Evolutionary conservation across 495 filamentous ascomycete genomes (phyloP).

Genomic region (Penicillium canescens): DNA sequence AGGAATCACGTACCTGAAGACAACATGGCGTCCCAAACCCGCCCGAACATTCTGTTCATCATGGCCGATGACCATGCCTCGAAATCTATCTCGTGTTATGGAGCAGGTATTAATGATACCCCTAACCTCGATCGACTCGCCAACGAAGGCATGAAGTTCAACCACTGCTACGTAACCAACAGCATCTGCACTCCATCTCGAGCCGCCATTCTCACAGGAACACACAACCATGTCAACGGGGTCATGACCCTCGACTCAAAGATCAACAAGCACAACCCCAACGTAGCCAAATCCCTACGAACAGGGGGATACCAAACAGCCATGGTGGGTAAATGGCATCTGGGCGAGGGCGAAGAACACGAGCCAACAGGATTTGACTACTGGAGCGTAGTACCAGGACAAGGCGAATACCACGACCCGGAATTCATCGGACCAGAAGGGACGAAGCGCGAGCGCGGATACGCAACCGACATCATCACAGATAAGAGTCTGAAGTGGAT

Average conservation of each 20-base stretch:
- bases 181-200: constrained; percentile 45
- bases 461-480: constrained; percentile 47
- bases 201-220: constrained; percentile 43
- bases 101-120: constrained; percentile 43
- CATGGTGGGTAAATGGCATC: constrained; percentile 48
- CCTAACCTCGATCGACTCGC: constrained; percentile 44
- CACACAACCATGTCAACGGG: constrained; percentile 46
- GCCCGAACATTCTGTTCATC: constrained; percentile 47
- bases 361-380: constrained; percentile 46
- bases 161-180: constrained; percentile 50
- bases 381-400: constrained; percentile 41
- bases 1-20: not conserved
- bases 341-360: constrained; percentile 39
- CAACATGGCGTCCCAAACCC: not conserved
- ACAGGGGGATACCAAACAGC: constrained; percentile 43
- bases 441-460: constrained; percentile 25
- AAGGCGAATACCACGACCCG: constrained; percentile 44
- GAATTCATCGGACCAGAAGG: constrained; percentile 33
- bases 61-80: constrained; percentile 50
- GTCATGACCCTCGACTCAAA: constrained; percentile 41
- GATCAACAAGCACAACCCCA: constrained; percentile 43
- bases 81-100: constrained; percentile 42
- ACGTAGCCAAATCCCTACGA: constrained; percentile 42
- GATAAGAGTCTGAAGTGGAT: constrained; percentile 41
- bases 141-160: constrained; percentile 46